A percentile compares a stretch with the other conserved stretches of the same genome.
Conservation (phyloP, 352 stramenopile species). For the Pythium phragmiticola region DNA sequence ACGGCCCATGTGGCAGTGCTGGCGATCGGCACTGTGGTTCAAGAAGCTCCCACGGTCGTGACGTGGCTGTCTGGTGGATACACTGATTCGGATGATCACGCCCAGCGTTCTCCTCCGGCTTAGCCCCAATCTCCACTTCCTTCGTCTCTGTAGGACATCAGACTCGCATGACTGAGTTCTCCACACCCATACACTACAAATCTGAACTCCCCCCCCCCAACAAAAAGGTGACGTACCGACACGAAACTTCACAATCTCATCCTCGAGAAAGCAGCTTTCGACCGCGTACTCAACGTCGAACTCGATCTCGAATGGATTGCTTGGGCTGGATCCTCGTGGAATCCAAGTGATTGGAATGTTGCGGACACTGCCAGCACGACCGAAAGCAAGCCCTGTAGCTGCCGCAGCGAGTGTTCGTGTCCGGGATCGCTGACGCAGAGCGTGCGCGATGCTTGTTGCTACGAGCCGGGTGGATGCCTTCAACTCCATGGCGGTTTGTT, state of each 20-base stretch:
- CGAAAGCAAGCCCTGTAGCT: not conserved
- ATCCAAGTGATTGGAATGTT: not conserved
- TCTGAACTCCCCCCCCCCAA: too few relatives aligned
- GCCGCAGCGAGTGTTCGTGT: not conserved
- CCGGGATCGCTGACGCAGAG: not conserved
- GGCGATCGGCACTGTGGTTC: not conserved
- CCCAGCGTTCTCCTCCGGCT: slow-evolving; percentile 35
- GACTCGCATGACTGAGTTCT: not conserved
- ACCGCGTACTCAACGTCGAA: slow-evolving; percentile 27
- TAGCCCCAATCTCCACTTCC: slow-evolving; percentile 39
- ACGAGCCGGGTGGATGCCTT: not conserved
- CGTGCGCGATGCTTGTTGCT: not conserved
- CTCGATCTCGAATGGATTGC: slow-evolving; percentile 56
- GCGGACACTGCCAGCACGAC: not conserved
- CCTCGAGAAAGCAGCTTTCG: slow-evolving; percentile 13
- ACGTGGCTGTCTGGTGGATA: not conserved
- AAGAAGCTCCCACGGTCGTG: not conserved
- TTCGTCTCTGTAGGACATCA: slow-evolving; percentile 37
- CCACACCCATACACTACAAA: too few relatives aligned
- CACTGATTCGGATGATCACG: not conserved
- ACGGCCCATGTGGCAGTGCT: not conserved
- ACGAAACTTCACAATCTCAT: slow-evolving; percentile 49
- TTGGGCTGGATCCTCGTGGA: not conserved
- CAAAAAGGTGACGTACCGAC: slow-evolving; percentile 27
- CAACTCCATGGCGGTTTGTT: not conserved